Evolutionary conservation across 345 rosid species (phyloP).

Genomic region (Sonneratia caseolaris): DNA sequence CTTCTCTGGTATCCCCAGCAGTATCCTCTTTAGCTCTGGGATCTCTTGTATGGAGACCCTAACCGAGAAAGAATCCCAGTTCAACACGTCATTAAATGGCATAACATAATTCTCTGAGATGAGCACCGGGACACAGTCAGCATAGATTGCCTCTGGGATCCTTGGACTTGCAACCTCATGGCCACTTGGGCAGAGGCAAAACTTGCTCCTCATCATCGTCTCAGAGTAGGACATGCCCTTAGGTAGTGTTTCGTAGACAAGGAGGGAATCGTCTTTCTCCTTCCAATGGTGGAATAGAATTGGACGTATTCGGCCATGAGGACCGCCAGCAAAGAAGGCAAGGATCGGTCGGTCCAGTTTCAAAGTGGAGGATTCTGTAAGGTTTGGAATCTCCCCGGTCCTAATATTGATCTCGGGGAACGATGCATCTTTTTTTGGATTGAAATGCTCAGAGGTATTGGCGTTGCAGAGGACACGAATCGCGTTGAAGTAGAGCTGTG

Average conservation of each 20-base stretch:
- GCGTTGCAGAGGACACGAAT: constrained; percentile 75
- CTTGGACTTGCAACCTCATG: constrained; percentile 83
- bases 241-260: constrained; percentile 31
- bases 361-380: constrained; percentile 7
- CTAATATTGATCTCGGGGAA: constrained; percentile 41
- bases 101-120: constrained; percentile 46
- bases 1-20: constrained; percentile 33
- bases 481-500: constrained; percentile 40
- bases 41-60: constrained; percentile 39
- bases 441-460: constrained; percentile 61
- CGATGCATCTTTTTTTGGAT: constrained; percentile 48
- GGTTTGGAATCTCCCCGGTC: constrained; percentile 11
- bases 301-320: constrained; percentile 44
- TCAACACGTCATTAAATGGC: constrained; percentile 65
- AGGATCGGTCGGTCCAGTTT: constrained; percentile 30
- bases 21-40: constrained; percentile 37
- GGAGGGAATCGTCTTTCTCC: constrained; percentile 43
- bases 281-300: constrained; percentile 50
- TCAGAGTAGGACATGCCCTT: constrained; percentile 22
- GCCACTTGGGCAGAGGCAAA: constrained; percentile 76
- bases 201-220: constrained; percentile 39
- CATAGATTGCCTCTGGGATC: constrained; percentile 59
- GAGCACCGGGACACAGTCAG: constrained; percentile 60
- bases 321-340: constrained; percentile 63
- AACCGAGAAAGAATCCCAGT: constrained; percentile 53